Base-by-base conservation (phyloP, 2,329 filamentous ascomycete species). In the Davidsoniella neocaledoniae region DNA sequence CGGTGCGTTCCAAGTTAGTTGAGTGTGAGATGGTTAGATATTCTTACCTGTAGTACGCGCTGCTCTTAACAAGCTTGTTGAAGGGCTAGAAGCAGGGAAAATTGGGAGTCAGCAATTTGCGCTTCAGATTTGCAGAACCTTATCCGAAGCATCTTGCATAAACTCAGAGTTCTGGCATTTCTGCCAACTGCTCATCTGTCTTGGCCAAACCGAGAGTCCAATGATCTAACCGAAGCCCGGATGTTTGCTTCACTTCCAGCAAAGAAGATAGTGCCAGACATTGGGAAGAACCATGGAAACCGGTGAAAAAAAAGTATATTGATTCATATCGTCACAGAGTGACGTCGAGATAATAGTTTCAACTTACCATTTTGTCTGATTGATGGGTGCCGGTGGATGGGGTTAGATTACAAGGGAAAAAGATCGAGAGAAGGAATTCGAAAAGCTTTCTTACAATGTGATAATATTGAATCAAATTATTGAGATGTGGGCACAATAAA, bases 61-160 rank as follows among this genome's bases (percentile, higher is more conserved):
- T 87, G 79, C 83, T 94, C 84, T 96, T 96, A 69, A 91, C 78
- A 69, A 82, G 71, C 81, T 96, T 96, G 78, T 85, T 79, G 83
- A 87, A 90, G 71, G 77, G 67, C 87, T 94, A 67, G 61, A 57
- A 60, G 58, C 66, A 55, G 53, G 63, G 63, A 68, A 70, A 70
- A 29, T 9, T 29, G 70, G 81, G 85, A 94, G 86, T 95, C 88
- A 95, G 90, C 90, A 95, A 94, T 94, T 94, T 80, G 79, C 88
- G 87, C 88, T 95, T 95, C 88, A 95, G 88, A 77, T 42, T 49
- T 49, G 43, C 44, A 43, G 36, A 41, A 48, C 21, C 10, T 38
- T 14, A 50, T 84, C 85, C 88, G 90, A 95, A 95, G 87, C 87
- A 94, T 86, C 86, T 95, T 95, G 90, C 86, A 77, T 74, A 73